phyloP scores from a whole-genome alignment of 1,284 basidiomycete species.

The Xerocomus cyaneibrunnescens region DNA sequence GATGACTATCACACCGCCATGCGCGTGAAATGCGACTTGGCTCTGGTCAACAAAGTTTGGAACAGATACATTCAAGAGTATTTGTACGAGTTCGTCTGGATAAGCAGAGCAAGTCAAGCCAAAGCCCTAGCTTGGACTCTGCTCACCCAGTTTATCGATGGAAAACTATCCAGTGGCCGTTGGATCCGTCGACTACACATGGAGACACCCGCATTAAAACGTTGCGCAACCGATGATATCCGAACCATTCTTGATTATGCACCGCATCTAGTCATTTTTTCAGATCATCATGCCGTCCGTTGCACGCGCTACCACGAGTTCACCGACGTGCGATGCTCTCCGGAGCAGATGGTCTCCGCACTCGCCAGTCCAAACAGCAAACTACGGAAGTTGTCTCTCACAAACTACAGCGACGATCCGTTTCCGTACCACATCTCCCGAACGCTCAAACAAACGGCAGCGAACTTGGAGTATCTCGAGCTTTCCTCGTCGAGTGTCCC shows the following conservation, averaged over 20 bases:
- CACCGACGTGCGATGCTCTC: slow-evolving; percentile 46
- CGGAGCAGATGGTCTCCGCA: slow-evolving; percentile 55
- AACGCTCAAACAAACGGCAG: slow-evolving; percentile 49
- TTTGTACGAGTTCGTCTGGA: slow-evolving; percentile 69
- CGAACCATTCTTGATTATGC: slow-evolving; percentile 64
- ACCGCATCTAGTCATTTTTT: slow-evolving; percentile 56
- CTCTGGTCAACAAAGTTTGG: slow-evolving; percentile 58
- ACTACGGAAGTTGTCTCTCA: slow-evolving; percentile 62
- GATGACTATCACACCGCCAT: slow-evolving; percentile 48
- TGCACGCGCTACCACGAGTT: slow-evolving; percentile 47
- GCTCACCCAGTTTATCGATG: slow-evolving; percentile 45
- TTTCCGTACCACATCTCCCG: slow-evolving; percentile 59
- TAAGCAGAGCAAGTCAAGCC: slow-evolving; percentile 56
- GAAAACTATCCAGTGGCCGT: slow-evolving; percentile 45
- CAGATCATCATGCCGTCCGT: slow-evolving; percentile 62
- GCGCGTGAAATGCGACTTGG: slow-evolving; percentile 48
- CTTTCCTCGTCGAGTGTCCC: slow-evolving; percentile 45
- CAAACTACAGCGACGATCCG: slow-evolving; percentile 64
- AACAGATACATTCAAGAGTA: slow-evolving; percentile 51
- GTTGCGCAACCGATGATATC: slow-evolving; percentile 64
- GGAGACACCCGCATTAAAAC: slow-evolving; percentile 63
- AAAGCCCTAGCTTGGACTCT: slow-evolving; percentile 55
- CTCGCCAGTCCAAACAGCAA: slow-evolving; percentile 53
- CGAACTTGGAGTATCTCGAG: slow-evolving; percentile 55
- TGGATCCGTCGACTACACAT: slow-evolving; percentile 65